These are phyloP conservation scores for Malus hybrid DNA, from an alignment of 331 rosid species.

Conservation along the genomic window DNA sequence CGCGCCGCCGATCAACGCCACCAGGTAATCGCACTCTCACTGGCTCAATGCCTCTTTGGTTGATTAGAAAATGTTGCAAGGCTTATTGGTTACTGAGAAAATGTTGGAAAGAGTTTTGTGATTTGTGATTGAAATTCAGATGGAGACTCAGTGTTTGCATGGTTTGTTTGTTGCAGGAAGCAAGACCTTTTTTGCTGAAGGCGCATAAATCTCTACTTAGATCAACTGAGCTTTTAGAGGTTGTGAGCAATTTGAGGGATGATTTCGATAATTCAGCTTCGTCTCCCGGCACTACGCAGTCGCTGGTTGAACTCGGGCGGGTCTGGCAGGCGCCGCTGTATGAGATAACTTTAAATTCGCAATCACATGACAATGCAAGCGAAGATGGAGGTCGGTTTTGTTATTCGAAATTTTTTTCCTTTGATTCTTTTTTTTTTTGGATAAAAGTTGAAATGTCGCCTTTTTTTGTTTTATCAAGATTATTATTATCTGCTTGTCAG, in stretches of 20 bases:
- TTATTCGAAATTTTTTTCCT: not conserved
- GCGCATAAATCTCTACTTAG: constrained; percentile 53
- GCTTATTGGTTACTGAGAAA: no score
- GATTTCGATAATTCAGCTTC: constrained; percentile 17
- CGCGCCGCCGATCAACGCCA: constrained; percentile 71
- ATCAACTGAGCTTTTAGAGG: constrained; percentile 44
- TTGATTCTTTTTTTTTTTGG: not conserved
- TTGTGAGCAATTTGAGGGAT: constrained; percentile 35
- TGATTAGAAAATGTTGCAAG: no score
- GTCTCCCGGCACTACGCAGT: constrained; percentile 22
- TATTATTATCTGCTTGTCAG: not conserved
- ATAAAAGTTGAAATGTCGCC: not conserved
- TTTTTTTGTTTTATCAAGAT: not conserved
- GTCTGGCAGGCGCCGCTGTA: constrained; percentile 49
- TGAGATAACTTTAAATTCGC: constrained; percentile 50
- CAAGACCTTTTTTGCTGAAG: constrained; percentile 51
- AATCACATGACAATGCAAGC: not conserved
- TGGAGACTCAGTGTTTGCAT: not conserved
- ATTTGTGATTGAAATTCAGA: not conserved
- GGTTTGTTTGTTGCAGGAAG: constrained; percentile 40
- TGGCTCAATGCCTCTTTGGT: not conserved
- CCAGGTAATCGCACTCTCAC: constrained; percentile 29
- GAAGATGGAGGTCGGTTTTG: constrained; percentile 40
- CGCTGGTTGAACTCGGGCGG: constrained; percentile 46
- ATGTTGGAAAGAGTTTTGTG: no score